phyloP scores from a whole-genome alignment of 257 asterid species.

The Eucommia ulmoides region DNA sequence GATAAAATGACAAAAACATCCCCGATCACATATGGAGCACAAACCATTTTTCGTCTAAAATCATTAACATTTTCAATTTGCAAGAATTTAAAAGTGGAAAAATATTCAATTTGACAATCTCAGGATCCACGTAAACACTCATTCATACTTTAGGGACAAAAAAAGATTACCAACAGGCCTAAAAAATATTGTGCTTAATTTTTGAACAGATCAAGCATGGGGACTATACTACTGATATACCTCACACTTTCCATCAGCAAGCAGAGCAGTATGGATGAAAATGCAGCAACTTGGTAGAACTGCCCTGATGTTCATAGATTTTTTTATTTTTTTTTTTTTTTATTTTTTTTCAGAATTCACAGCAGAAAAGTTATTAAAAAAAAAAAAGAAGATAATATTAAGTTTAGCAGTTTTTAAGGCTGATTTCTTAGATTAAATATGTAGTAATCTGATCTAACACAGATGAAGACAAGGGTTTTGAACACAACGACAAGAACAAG shows the following conservation, averaged over 20 bases:
- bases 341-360: background rate
- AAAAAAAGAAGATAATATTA: background rate
- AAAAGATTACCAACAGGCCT: too few species aligned
- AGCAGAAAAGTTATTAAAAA: background rate
- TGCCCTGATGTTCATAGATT: too few species aligned
- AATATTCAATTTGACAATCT: background rate
- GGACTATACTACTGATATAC: constrained; percentile 29
- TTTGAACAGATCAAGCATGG: constrained; percentile 34
- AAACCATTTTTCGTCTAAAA: too few species aligned
- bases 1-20: too few species aligned
- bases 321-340: too few species aligned
- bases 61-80: too few species aligned
- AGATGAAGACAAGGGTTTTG: constrained; percentile 21
- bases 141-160: too few species aligned
- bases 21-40: too few species aligned
- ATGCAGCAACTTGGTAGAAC: constrained; percentile 13
- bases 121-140: too few species aligned
- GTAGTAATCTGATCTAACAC: too few species aligned
- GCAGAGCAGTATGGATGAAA: constrained; percentile 14
- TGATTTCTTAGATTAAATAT: background rate
- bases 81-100: too few species aligned
- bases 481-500: constrained; percentile 25
- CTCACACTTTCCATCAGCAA: constrained; percentile 29
- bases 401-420: background rate
- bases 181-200: background rate